Conservation (phyloP, 2,329 filamentous ascomycete genomes). For the Cercospora sp. region DNA sequence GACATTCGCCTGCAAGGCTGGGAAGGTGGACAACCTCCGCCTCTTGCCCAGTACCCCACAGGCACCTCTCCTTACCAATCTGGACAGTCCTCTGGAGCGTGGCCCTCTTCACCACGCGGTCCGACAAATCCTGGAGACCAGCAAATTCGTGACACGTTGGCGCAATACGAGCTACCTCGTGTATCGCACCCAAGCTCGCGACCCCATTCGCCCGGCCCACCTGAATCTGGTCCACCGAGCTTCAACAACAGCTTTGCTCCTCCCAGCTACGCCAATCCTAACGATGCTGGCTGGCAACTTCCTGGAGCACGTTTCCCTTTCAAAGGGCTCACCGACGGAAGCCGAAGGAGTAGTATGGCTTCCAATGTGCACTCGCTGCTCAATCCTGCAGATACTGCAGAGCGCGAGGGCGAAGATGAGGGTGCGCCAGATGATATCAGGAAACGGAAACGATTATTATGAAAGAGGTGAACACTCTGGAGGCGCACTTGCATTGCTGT, state of each 20-base stretch:
- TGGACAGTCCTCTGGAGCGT: conserved; percentile 61
- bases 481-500: conserved; percentile 8
- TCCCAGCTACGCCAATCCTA: conserved; percentile 52
- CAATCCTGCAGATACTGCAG: conserved; percentile 68
- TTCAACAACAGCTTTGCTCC: conserved; percentile 54
- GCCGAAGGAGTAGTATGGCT: conserved; percentile 68
- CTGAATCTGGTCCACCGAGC: conserved; percentile 43
- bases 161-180: conserved; percentile 64
- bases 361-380: conserved; percentile 68
- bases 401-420: conserved; percentile 65
- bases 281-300: conserved; percentile 59
- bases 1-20: conserved; percentile 76
- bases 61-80: conserved; percentile 64
- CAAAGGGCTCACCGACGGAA: conserved; percentile 59
- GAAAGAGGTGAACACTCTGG: conserved; percentile 24
- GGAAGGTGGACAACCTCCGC: conserved; percentile 70
- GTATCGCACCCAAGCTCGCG: conserved; percentile 44
- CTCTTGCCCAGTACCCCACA: conserved; percentile 47
- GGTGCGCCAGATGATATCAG: conserved; percentile 56
- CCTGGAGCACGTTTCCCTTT: conserved; percentile 54
- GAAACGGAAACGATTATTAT: conserved; percentile 61
- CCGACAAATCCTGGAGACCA: conserved; percentile 57
- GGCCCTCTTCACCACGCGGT: conserved; percentile 64
- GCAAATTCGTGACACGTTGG: conserved; percentile 62
- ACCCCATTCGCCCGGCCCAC: conserved; percentile 52